phyloP scores from a whole-genome alignment of 441 rosid genomes.

The Populus hybrid region DNA sequence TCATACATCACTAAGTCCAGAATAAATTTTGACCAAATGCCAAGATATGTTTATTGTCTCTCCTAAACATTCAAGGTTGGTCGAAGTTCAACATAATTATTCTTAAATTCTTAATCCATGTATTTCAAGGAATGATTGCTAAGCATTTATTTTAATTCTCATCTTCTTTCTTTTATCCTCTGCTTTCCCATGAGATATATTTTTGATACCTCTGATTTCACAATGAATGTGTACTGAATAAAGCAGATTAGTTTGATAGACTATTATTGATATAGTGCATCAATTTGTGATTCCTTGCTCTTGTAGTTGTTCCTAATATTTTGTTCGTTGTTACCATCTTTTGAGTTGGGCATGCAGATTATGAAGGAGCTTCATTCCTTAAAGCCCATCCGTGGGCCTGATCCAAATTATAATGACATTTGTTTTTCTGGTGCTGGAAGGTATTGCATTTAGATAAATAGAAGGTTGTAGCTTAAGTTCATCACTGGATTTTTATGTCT shows the following conservation, averaged over 20 bases:
- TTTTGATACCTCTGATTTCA: neutral
- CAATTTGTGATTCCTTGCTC: conserved; percentile 2
- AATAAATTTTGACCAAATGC: neutral
- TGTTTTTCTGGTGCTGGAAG: conserved; percentile 77
- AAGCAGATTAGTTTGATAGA: neutral
- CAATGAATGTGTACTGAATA: neutral
- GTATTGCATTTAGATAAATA: conserved; percentile 33
- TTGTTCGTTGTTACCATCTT: conserved; percentile 2
- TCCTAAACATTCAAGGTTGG: neutral
- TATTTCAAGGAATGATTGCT: conserved; percentile 1
- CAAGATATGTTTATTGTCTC: neutral
- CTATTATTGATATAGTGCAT: neutral
- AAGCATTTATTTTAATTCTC: neutral
- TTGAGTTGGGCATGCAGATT: conserved; percentile 37
- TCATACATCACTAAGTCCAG: neutral
- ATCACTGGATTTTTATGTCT: neutral
- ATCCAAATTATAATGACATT: conserved; percentile 81
- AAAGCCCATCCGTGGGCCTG: conserved; percentile 77
- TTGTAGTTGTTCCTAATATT: neutral
- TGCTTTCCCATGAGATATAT: neutral
- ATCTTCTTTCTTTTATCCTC: neutral
- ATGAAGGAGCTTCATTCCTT: conserved; percentile 53
- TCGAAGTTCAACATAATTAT: neutral
- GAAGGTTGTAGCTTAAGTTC: neutral
- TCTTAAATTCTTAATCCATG: neutral